These are phyloP conservation scores for Dactylellina cionopaga DNA, from an alignment of 2,329 filamentous ascomycete genomes.

Conservation along the genomic window DNA sequence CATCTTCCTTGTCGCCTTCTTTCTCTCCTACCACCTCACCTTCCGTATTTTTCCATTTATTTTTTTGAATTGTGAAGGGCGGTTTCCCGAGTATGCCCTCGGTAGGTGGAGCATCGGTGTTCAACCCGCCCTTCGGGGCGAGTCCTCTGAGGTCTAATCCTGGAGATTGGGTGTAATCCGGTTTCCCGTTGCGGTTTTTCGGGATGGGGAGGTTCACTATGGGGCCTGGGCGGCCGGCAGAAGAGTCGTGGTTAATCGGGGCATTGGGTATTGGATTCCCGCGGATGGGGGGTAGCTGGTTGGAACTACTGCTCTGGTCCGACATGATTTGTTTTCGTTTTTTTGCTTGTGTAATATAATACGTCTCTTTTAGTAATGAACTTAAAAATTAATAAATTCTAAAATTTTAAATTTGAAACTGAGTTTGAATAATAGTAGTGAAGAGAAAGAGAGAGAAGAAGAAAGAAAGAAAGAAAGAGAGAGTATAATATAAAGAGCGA, in stretches of 20 bases:
- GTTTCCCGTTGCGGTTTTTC: conserved; percentile 24
- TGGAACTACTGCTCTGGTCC: not conserved
- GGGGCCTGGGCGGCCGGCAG: conserved; percentile 21
- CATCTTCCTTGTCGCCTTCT: not conserved
- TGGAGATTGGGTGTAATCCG: conserved; percentile 22
- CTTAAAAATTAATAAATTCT: not conserved
- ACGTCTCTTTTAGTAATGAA: too few relatives aligned
- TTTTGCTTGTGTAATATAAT: not conserved
- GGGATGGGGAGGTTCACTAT: conserved; percentile 28
- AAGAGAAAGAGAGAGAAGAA: too few relatives aligned
- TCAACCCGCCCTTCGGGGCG: not conserved
- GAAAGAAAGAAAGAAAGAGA: not conserved
- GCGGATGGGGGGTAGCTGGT: not conserved
- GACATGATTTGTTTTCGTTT: not conserved
- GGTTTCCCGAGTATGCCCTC: not conserved
- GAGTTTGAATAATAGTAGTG: too few relatives aligned
- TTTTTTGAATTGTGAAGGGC: not conserved
- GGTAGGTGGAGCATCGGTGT: not conserved
- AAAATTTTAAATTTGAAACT: too few relatives aligned
- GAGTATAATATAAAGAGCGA: too few relatives aligned
- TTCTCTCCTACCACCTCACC: not conserved
- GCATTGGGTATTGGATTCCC: conserved; percentile 33
- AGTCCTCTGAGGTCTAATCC: conserved; percentile 19
- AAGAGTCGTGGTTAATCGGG: conserved; percentile 16
- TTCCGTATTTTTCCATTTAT: not conserved